Conservation (phyloP, 1,139 yeast species). For the Taphrina confusa region DNA sequence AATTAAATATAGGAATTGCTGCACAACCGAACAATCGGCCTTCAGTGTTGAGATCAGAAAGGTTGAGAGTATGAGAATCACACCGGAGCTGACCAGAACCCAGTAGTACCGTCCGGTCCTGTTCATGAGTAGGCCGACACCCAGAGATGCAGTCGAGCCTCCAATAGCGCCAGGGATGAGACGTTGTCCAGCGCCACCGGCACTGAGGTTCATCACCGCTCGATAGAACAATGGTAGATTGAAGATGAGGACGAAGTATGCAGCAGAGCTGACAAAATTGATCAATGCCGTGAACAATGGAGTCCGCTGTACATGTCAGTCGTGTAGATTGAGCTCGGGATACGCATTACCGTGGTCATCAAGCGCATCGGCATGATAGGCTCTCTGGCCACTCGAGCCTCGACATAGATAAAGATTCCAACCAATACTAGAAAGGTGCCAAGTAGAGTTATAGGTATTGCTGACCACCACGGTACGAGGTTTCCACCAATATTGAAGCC, state of each 20-base stretch:
- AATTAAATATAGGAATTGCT: conserved; percentile 37
- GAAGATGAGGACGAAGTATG: conserved; percentile 57
- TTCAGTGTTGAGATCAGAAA: conserved; percentile 37
- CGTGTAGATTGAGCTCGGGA: background rate
- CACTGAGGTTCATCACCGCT: conserved; percentile 40
- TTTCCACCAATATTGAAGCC: conserved; percentile 72
- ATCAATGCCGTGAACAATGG: conserved; percentile 42
- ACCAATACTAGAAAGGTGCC: conserved; percentile 44
- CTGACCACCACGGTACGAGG: conserved; percentile 51
- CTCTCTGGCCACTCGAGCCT: conserved; percentile 58
- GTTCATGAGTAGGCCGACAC: conserved; percentile 45
- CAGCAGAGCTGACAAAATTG: conserved; percentile 65
- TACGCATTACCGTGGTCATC: conserved; percentile 32
- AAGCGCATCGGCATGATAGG: conserved; percentile 53
- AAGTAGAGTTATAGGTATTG: conserved; percentile 47
- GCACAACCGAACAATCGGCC: conserved; percentile 35
- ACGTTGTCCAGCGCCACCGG: conserved; percentile 41
- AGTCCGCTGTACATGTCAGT: conserved; percentile 19
- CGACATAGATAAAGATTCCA: conserved; percentile 54
- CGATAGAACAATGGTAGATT: conserved; percentile 54
- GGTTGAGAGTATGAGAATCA: conserved; percentile 35
- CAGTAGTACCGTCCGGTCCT: conserved; percentile 61
- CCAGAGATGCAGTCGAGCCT: conserved; percentile 39
- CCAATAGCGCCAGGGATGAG: conserved; percentile 41
- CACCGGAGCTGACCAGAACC: conserved; percentile 4